A percentile compares a stretch with the other conserved stretches of the same genome.
phyloP scores from a whole-genome alignment of 805 yeast genomes.

The Monosporozyma aquatica region DNA sequence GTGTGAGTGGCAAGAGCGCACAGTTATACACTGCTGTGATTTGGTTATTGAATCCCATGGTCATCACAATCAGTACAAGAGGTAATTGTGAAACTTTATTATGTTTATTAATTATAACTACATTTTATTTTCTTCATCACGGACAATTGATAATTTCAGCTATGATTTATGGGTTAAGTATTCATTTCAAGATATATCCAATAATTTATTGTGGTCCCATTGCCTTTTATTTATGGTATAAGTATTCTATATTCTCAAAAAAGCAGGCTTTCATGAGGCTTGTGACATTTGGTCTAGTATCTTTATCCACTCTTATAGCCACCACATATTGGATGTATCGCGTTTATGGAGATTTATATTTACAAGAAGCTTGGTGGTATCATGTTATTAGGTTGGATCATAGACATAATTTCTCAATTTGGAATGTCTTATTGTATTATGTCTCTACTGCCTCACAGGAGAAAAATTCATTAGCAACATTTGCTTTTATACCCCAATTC shows the following conservation, averaged over 20 bases:
- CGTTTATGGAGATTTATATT: slow-evolving; percentile 64
- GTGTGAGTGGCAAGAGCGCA: neutral
- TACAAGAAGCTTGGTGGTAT: slow-evolving; percentile 71
- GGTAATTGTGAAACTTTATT: slow-evolving; percentile 89
- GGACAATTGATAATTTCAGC: slow-evolving; percentile 32
- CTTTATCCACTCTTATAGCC: slow-evolving; percentile 36
- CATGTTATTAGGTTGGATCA: slow-evolving; percentile 83
- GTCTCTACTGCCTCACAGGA: slow-evolving; percentile 34
- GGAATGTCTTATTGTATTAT: slow-evolving; percentile 64
- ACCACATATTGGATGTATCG: slow-evolving; percentile 54
- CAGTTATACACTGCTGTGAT: slow-evolving; percentile 28
- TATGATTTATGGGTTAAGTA: slow-evolving; percentile 58
- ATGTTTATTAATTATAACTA: slow-evolving; percentile 62
- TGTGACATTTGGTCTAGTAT: slow-evolving; percentile 34
- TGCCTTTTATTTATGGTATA: slow-evolving; percentile 31
- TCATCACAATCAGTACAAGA: slow-evolving; percentile 80
- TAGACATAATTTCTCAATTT: slow-evolving; percentile 87
- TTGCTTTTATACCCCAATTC: slow-evolving; percentile 82
- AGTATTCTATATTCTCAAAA: no score
- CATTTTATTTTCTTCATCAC: slow-evolving; percentile 40
- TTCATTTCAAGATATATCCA: slow-evolving; percentile 90
- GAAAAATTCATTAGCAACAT: slow-evolving; percentile 21
- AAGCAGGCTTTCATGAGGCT: no score
- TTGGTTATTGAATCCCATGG: slow-evolving; percentile 95
- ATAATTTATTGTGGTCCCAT: slow-evolving; percentile 72